Evolutionary conservation across 2,329 filamentous ascomycete genomes (phyloP).

Genomic region (Clonostachys sp.): DNA sequence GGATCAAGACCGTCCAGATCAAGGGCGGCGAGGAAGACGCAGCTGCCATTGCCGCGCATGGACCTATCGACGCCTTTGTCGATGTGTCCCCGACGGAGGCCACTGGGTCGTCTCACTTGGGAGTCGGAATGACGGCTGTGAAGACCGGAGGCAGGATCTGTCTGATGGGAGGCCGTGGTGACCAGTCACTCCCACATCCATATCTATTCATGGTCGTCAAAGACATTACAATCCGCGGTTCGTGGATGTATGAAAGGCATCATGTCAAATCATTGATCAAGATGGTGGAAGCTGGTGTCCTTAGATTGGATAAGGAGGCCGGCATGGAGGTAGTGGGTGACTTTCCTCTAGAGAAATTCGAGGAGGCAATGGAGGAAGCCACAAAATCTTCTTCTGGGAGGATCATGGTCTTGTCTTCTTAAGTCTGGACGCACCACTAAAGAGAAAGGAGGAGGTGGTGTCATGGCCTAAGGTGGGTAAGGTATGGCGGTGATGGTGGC

Average conservation of each 20-base stretch:
- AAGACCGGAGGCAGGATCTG: conserved; percentile 14
- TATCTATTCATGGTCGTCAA: conserved; percentile 20
- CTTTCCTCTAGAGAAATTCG: background rate
- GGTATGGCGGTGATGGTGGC: too few relatives aligned
- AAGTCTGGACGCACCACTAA: too few relatives aligned
- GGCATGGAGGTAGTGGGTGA: background rate
- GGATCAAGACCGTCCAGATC: conserved; percentile 26
- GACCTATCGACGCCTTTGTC: conserved; percentile 30
- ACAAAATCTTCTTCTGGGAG: background rate
- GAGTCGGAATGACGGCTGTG: conserved; percentile 9
- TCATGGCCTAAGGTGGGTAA: too few relatives aligned
- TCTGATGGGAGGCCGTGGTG: conserved; percentile 8
- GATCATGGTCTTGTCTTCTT: background rate
- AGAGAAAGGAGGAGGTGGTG: too few relatives aligned
- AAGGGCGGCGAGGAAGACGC: conserved; percentile 32
- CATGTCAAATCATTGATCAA: conserved; percentile 26
- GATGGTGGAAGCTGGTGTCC: conserved; percentile 29
- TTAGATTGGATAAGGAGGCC: background rate
- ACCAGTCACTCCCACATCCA: conserved; percentile 4
- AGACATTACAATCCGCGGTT: conserved; percentile 26
- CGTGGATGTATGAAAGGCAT: conserved; percentile 32
- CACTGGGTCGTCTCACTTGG: too few relatives aligned
- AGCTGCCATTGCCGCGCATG: conserved; percentile 14
- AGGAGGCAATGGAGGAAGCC: background rate
- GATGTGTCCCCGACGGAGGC: conserved; percentile 36